Evolutionary conservation across 352 stramenopile species (phyloP), one percentile per base, ranked within the genome.

Genomic region (Globisporangium iwayamae): DNA sequence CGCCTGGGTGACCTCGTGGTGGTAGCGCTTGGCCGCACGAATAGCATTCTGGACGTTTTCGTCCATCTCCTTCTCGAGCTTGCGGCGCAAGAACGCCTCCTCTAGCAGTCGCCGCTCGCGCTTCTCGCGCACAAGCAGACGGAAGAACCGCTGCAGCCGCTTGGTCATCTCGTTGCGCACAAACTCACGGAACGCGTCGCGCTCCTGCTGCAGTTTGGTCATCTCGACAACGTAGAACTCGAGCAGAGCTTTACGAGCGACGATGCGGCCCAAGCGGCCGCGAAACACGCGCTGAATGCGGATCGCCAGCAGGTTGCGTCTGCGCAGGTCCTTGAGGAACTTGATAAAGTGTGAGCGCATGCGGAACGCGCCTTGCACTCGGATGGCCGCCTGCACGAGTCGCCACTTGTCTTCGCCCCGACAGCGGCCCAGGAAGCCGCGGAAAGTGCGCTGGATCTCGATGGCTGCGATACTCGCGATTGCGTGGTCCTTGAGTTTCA

Each of bases 321-420:
- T 72, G 1, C 72, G 69, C 20, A 87, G n/a, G 6, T 78, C 69
- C 14, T 67, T 69, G 3, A 87, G 22, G 58, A 81, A 82, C 34
- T 62, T 63, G 30, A 74, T 66, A 46, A 91, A 86, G 60, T 90
- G 71, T 46, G 76, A 81, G 11, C 80, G 83, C 72, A 83, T 83
- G 13, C 83, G 83, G 68, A 84, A 86, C 4, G 83, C 80, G 22
- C 80, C 75, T 62, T 91, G 83, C 32, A 91, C 80, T 65, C 54
- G 61, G 46, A 89, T 59, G 2, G 67, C 79, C 16, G 80, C 80
- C 65, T 90, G 78, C 1, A 91, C 67, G 20, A 75, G 69, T 22
- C 28, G 57, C 70, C 73, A 83, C 25, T 72, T 61, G 9, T 72
- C 66, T 18, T 72, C 62, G 4, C 78, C 78, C 7, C 63, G 32